Evolutionary conservation across 805 yeast species (phyloP), one percentile per base, ranked within the genome.

Genomic region (Saturnispora quitensis): DNA sequence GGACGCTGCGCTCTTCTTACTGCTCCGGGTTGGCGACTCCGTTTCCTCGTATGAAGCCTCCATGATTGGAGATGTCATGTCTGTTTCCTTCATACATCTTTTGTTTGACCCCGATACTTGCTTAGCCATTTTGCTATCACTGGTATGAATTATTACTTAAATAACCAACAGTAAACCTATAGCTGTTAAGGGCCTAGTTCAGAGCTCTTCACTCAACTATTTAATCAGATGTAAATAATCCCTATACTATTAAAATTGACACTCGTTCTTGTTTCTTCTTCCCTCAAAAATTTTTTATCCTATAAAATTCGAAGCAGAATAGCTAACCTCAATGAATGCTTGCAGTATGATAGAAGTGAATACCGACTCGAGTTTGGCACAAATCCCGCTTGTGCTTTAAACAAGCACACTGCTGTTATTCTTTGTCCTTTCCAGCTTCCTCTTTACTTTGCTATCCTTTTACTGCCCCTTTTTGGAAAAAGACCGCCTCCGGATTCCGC

Each of bases 1-100:
- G 62, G 89, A 95, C 0, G 18, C 33, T 12, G 47, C 45, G 9
- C 43, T 15, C 22, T 42, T 35, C 34, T 42, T 40, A 22, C n/a
- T 25, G 17, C 17, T 13, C 40, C 43, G 5, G 36, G 43, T 7
- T 40, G 27, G 44, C 10, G 44, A 35, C 20, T 47, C 50, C 4
- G 45, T 40, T 13, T 40, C 45, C 33, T 27, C 27, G 28, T 24
- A 15, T 15, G 22, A 22, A 24, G 28, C 50, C 15, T 40, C 13
- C 15, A 31, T 34, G 18, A 43, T 22, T 15, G 50, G 50, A 17
- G 45, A 40, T 10, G 40, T 28, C 28, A 35, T 25, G 27, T 24
- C 18, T 6, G 24, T 13, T 5, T 47, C 34, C 6, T 24, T 25
- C 22, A 27, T 47, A 5, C 38, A 5, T 10, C 50, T 10, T 40